Base-by-base conservation (phyloP, 2,329 filamentous ascomycete genomes). In the Apiospora rasikravindrae region DNA sequence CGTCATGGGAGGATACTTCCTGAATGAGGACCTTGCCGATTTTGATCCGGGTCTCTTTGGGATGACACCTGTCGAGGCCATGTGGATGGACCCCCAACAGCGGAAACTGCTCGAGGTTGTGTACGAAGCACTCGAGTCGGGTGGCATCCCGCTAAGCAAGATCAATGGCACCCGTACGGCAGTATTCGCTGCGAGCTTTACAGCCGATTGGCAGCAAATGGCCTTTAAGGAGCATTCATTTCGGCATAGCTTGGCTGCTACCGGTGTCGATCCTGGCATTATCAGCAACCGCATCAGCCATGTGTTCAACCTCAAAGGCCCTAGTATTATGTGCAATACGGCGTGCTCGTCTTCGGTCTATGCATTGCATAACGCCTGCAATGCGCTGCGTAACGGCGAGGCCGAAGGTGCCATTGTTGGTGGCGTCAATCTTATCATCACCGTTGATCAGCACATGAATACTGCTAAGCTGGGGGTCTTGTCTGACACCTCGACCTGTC, bases 21-120 rank as follows among this genome's bases (percentile, higher is more conserved):
- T 51, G 0, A 11, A 24, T n/a, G 47, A 24, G 22, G 22, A 24
- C 47, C 47, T 24, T 7, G 5, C 22, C 22, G 22, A 10, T 4
- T 79, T 79, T 70, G 77, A 79, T 40, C 75, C 73, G 49, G 79
- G 73, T 1, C 84, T 86, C 75, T 86, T 86, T 75, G 76, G 78
- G 53, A 83, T 85, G 57, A 79, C 76, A 0, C 78, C 80, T 1
- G 73, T 78, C 19, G 84, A 86, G 73, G 82, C 82, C 24, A 76
- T 77, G 68, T 77, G 76, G 33, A 80, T 85, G 73, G 84, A 86
- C 67, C 84, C 84, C 0, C 83, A 85, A 1, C 78, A 83, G 57
- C 78, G 76, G 2, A 79, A 81, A 71, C 74, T 83, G 22, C 78
- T 84, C 2, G 82, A 86, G 69, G 80, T 83, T 0, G 77, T 78